Conservation (phyloP, 2,329 filamentous ascomycete genomes). For the Sporothrix humicola region DNA sequence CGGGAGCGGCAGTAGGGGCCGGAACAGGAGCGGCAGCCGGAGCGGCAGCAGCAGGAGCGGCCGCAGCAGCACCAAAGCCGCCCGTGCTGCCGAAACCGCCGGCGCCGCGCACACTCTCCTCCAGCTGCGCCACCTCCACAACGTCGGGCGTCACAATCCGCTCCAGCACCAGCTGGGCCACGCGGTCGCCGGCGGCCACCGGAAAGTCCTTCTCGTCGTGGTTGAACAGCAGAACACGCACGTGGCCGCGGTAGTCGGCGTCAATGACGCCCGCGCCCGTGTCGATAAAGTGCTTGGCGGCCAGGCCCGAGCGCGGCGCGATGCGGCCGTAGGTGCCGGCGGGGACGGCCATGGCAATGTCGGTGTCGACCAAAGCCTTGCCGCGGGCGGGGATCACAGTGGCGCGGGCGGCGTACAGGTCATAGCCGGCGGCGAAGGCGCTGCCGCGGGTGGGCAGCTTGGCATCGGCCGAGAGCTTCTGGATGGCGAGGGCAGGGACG, state of each 20-base stretch:
- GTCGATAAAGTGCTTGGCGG: constrained; percentile 93
- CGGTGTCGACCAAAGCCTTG: constrained; percentile 86
- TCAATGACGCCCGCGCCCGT: constrained; percentile 97
- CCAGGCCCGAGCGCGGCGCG: constrained; percentile 88
- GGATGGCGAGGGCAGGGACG: constrained; percentile 69
- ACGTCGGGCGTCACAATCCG: constrained; percentile 93
- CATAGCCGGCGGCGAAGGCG: constrained; percentile 89
- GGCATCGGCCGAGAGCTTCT: constrained; percentile 83
- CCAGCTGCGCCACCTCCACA: constrained; percentile 83
- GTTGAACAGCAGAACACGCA: constrained; percentile 96
- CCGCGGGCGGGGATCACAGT: constrained; percentile 79
- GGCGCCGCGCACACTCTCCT: constrained; percentile 86
- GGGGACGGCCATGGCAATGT: constrained; percentile 88
- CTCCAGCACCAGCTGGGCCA: constrained; percentile 94
- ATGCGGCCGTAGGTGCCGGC: constrained; percentile 90
- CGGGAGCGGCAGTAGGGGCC: neutral
- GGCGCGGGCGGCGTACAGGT: constrained; percentile 80
- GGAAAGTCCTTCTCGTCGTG: constrained; percentile 80
- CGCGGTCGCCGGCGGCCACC: constrained; percentile 82
- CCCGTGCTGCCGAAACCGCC: constrained; percentile 94
- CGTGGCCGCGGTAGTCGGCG: constrained; percentile 91
- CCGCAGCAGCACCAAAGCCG: constrained; percentile 33
- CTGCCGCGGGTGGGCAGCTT: constrained; percentile 86
- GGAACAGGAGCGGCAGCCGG: neutral
- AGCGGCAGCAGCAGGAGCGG: neutral